A percentile compares a stretch with the other conserved stretches of the same genome.
Evolutionary conservation across 2,329 filamentous ascomycete genomes (phyloP).

Genomic region (Epichloe aotearoae): DNA sequence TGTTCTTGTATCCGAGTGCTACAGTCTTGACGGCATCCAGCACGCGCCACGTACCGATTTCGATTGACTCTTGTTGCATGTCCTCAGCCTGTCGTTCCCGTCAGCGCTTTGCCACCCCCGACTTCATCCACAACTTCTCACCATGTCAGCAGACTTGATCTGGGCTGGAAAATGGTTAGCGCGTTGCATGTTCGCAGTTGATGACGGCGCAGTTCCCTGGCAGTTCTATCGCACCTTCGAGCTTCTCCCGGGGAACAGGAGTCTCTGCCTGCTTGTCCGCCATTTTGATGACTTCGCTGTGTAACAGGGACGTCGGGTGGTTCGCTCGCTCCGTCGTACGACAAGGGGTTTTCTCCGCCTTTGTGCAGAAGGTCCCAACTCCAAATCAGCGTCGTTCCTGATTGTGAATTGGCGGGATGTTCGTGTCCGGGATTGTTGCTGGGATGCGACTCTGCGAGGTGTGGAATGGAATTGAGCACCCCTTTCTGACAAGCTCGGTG

Average conservation of each 20-base stretch:
- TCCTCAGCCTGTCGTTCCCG: slow-evolving; percentile 62
- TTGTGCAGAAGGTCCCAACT: not conserved
- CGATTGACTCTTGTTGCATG: slow-evolving; percentile 91
- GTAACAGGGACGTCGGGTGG: not conserved
- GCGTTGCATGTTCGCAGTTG: not conserved
- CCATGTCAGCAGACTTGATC: slow-evolving; percentile 98
- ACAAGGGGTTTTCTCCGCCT: not conserved
- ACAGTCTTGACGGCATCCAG: not conserved
- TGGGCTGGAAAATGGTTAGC: slow-evolving; percentile 48
- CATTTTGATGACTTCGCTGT: slow-evolving; percentile 14
- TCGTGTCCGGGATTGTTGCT: not conserved
- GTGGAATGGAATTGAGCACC: not conserved
- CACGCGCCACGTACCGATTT: slow-evolving; percentile 60
- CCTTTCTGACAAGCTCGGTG: slow-evolving; percentile 1
- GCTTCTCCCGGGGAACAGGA: slow-evolving; percentile 55
- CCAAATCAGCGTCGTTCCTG: not conserved
- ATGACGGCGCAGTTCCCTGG: not conserved
- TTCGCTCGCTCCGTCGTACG: not conserved
- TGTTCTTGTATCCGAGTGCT: not conserved
- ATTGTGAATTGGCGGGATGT: not conserved
- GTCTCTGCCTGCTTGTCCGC: slow-evolving; percentile 27
- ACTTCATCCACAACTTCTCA: slow-evolving; percentile 26
- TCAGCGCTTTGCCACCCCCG: slow-evolving; percentile 14
- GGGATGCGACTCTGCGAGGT: not conserved
- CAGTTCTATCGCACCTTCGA: slow-evolving; percentile 46